These are phyloP conservation scores for Candida nitratophila DNA, from an alignment of 805 yeast genomes.

Conservation along the genomic window DNA sequence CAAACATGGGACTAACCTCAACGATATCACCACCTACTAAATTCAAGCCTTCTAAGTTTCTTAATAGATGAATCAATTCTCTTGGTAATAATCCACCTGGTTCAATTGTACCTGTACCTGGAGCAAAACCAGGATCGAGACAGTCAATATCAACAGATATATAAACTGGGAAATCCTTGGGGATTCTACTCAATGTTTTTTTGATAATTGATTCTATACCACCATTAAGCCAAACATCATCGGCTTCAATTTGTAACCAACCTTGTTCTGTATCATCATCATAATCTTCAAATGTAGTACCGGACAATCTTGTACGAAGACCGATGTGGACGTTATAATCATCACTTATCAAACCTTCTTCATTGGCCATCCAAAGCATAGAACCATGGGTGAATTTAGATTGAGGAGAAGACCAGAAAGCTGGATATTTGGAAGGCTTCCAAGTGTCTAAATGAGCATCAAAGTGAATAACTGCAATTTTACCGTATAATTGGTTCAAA, in stretches of 20 bases:
- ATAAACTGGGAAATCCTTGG: constrained; percentile 61
- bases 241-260: constrained; percentile 63
- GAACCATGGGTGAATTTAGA: constrained; percentile 74
- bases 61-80: constrained; percentile 41
- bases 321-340: constrained; percentile 68
- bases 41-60: constrained; percentile 36
- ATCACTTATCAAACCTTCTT: constrained; percentile 57
- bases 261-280: constrained; percentile 62
- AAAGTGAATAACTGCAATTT: constrained; percentile 68
- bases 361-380: constrained; percentile 74
- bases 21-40: constrained; percentile 52
- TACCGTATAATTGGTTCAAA: constrained; percentile 52
- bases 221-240: constrained; percentile 67
- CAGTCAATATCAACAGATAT: constrained; percentile 72
- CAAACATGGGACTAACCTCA: constrained; percentile 59
- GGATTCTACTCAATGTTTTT: constrained; percentile 47
- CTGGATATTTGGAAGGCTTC: constrained; percentile 65
- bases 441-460: constrained; percentile 85
- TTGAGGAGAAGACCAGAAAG: constrained; percentile 24
- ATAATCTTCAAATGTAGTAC: constrained; percentile 51
- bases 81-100: constrained; percentile 55
- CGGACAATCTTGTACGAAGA: constrained; percentile 64
- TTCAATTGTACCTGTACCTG: constrained; percentile 55
- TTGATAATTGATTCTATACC: constrained; percentile 41
- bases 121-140: constrained; percentile 50